These are phyloP conservation scores for Thecaphora frezii DNA, from an alignment of 1,284 basidiomycete genomes.

Conservation along the genomic window DNA sequence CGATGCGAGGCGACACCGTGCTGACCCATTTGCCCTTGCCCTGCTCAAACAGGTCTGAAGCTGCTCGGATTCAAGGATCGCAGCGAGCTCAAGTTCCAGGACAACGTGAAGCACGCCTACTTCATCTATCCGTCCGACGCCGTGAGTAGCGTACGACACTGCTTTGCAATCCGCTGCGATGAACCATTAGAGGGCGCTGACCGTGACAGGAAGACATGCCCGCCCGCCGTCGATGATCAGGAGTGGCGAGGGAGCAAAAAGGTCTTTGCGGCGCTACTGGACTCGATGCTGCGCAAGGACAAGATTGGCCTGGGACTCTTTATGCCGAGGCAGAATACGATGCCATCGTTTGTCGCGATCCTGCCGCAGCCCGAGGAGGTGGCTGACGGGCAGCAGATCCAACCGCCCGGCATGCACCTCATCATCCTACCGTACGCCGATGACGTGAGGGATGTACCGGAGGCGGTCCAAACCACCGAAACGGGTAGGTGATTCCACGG, in stretches of 20 bases:
- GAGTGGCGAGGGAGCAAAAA: slow-evolving; percentile 85
- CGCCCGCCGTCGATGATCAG: slow-evolving; percentile 63
- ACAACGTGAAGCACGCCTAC: slow-evolving; percentile 85
- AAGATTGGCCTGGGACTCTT: slow-evolving; percentile 79
- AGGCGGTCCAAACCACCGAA: slow-evolving; percentile 53
- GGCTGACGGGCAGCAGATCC: slow-evolving; percentile 70
- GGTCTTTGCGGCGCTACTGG: slow-evolving; percentile 82
- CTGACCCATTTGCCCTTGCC: too few relatives aligned
- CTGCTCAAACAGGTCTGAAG: slow-evolving; percentile 67
- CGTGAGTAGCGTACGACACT: slow-evolving; percentile 12
- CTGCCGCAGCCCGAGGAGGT: slow-evolving; percentile 77
- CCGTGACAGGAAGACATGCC: not conserved
- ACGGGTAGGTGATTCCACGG: slow-evolving; percentile 64
- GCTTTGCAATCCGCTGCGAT: too few relatives aligned
- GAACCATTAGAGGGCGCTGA: too few relatives aligned
- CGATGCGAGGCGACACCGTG: too few relatives aligned
- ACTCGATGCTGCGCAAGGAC: slow-evolving; percentile 77
- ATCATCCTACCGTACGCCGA: slow-evolving; percentile 89
- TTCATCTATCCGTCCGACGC: slow-evolving; percentile 90
- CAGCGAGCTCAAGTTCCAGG: slow-evolving; percentile 72
- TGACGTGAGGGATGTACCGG: slow-evolving; percentile 79
- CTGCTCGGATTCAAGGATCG: slow-evolving; percentile 82
- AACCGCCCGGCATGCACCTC: slow-evolving; percentile 88
- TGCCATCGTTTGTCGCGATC: slow-evolving; percentile 80
- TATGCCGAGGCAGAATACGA: slow-evolving; percentile 71